phyloP scores from a whole-genome alignment of 2,329 filamentous ascomycete genomes.

The Cladophialophora psammophila region DNA sequence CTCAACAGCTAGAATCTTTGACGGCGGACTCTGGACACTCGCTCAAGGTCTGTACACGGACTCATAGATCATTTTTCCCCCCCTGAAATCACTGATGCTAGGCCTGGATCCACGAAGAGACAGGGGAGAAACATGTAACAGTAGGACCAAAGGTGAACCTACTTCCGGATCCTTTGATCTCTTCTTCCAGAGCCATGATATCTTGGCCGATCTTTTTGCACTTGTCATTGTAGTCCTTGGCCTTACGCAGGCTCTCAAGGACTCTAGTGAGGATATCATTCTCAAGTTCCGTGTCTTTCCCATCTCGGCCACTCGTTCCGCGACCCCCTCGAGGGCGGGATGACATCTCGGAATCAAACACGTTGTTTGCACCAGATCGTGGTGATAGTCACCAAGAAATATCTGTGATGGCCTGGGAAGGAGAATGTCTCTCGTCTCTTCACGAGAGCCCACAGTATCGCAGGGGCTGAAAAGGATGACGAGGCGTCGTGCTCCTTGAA shows the following conservation, averaged over 20 bases:
- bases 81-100: background rate
- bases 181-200: conserved; percentile 53
- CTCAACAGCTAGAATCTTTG: background rate
- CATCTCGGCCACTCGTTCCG: conserved; percentile 35
- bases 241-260: conserved; percentile 38
- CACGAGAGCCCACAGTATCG: background rate
- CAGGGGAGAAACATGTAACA: conserved; percentile 7
- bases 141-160: conserved; percentile 19
- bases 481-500: background rate
- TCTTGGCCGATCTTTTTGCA: conserved; percentile 47
- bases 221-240: conserved; percentile 38
- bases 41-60: background rate
- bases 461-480: background rate
- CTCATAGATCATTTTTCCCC: too few species aligned
- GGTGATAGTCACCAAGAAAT: background rate
- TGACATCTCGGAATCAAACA: conserved; percentile 31
- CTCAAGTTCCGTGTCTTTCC: conserved; percentile 39
- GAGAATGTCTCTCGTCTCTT: background rate
- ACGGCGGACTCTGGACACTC: background rate
- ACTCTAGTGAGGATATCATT: conserved; percentile 37
- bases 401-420: background rate
- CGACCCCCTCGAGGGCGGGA: conserved; percentile 37
- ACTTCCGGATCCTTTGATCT: conserved; percentile 55
- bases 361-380: background rate
- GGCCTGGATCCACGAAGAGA: background rate